Base-by-base conservation (phyloP, 2,329 filamentous ascomycete species). In the Alternaria sp. region DNA sequence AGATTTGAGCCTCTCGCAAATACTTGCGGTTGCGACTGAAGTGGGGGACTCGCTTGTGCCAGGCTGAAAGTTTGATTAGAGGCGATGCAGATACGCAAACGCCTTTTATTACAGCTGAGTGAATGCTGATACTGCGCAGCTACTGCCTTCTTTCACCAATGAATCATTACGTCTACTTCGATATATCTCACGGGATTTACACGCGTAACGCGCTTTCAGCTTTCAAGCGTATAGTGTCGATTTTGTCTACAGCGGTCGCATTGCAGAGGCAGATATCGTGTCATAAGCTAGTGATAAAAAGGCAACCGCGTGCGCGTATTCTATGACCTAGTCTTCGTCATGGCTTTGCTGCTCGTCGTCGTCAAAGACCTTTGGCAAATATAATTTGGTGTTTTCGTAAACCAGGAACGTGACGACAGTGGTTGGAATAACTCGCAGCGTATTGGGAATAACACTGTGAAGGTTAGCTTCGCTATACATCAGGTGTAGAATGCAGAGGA, bases 351-450 rank as follows among this genome's bases (percentile, higher is more conserved):
- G 56, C 53, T 76, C 76, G 24, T 77, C 75, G 22, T 78, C 73
- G 14, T 68, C 57, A 41, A 78, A 80, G 30, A 81, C 66, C 47
- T 75, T 75, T 5, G 83, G 82, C 36, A 96, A 76, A 75, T 92
- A 89, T 67, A 86, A 88, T 80, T 91, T 93, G 61, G 91, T 89
- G 78, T 98, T 98, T 82, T 99, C 95, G 80, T 98, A 98, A 24
- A 98, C 94, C 70, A 99, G 80, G 76, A 99, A 98, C 1, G 94
- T 98, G 54, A 97, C 92, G 87, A 95, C 96, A 4, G 95, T 98
- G 32, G 93, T 94, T 4, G 95, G 95, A 78, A 99, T 84, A 28
- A 98, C 95, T 62, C 95, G 87, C 53, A 97, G 83, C n/a, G 97
- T 86, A 67, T 94, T 96, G 1, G 94, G 94, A 41, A 92, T 88